Evolutionary conservation across 129 eudicot species (phyloP).

Genomic region (Helichrysum umbraculigerum): DNA sequence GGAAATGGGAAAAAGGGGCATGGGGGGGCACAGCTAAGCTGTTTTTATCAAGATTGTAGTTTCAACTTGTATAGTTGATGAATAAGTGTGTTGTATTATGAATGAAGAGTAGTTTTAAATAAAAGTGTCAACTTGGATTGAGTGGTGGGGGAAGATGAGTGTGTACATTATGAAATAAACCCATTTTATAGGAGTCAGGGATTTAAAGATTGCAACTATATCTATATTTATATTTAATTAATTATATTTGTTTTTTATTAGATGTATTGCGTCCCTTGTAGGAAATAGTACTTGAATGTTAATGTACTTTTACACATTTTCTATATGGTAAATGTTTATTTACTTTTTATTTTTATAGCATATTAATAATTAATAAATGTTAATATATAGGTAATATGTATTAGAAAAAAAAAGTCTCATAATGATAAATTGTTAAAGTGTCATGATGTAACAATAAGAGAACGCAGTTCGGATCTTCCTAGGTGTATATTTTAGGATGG

Average conservation of each 20-base stretch:
- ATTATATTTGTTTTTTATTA: too few relatives aligned
- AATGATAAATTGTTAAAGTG: too few relatives aligned
- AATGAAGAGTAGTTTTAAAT: slow-evolving; percentile 11
- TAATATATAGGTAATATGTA: too few relatives aligned
- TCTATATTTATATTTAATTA: not conserved
- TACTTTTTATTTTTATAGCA: too few relatives aligned
- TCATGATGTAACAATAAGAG: too few relatives aligned
- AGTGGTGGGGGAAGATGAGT: not conserved
- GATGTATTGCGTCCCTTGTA: not conserved
- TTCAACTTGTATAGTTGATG: slow-evolving; percentile 17
- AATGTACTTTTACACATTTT: too few relatives aligned
- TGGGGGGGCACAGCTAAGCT: slow-evolving; percentile 29
- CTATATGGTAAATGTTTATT: too few relatives aligned
- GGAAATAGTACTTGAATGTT: too few relatives aligned
- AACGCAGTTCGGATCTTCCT: too few relatives aligned
- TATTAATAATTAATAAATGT: too few relatives aligned
- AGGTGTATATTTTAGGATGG: too few relatives aligned
- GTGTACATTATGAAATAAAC: not conserved
- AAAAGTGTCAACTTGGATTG: slow-evolving; percentile 34
- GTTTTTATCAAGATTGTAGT: not conserved
- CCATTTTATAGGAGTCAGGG: not conserved
- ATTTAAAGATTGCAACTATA: not conserved
- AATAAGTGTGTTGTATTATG: not conserved
- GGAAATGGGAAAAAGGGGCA: slow-evolving; percentile 5
- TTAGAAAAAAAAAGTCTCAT: too few relatives aligned